Evolutionary conservation across 768 basidiomycete species (phyloP), one percentile per base, ranked within the genome.

Genomic region (Pulveroboletus sp.): DNA sequence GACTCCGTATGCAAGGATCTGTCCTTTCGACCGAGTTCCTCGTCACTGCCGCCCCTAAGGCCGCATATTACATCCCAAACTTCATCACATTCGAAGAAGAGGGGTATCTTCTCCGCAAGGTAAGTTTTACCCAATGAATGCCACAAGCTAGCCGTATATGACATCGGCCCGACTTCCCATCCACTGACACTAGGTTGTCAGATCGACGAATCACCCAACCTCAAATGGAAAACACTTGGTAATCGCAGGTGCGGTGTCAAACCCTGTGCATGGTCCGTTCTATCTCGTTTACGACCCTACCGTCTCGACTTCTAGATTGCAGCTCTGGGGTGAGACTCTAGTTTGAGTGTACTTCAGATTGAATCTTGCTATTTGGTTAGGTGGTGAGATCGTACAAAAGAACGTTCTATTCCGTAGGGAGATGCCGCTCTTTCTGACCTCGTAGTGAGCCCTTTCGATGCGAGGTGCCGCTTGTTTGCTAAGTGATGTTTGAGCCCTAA

Each of bases 81-180:
- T 93, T 93, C 64, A 72, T 88, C 31, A 80, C 80, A 47, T 78
- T 76, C 49, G 79, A 83, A 24, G 92, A 95, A 69, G 91, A 95
- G 61, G 70, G 73, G 32, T 86, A 87, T 63, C 69, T 94, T 31
- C 70, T 87, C 50, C 77, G 84, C 48, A 93, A 93, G 77, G 91
- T 85, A 51, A 57, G 55, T 58, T 47, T 47, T 42, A 41, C 24
- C 32, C 34, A 14, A 35, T 14, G 6, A 16, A 24, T 29, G 17
- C 23, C 39, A 29, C 44, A 36, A 19, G 41, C 10, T 23, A 44
- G 32, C 42, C 45, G 31, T 38, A 31, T 27, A 27, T 6, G n/a
- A 6, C n/a, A 38, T 29, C 41, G 32, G 17, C 17, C 36, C 23
- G 23, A 27, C 38, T 30, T 36, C 47, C 37, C 17, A 37, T 46